Base-by-base conservation (phyloP, 2,329 filamentous ascomycete genomes). In the Botrytis galanthina region DNA sequence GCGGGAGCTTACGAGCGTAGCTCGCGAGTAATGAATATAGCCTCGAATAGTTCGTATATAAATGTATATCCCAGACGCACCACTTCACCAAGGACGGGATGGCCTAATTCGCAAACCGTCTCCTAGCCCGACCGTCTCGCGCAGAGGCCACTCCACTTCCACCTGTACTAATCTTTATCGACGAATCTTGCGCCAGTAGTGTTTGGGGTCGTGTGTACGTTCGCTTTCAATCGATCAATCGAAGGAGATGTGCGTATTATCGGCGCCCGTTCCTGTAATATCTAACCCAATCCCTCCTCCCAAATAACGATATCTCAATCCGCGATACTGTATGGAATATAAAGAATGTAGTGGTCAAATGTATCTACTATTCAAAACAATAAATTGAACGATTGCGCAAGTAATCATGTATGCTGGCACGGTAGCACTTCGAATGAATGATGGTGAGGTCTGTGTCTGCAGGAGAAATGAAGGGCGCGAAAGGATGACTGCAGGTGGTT, bases 91-190 rank as follows among this genome's bases (percentile, higher is more conserved):
- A 69, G 66, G 48, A 59, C n/a, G 66, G 66, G 48, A 59, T n/a
- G 66, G 44, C 37, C 48, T 59, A 29, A 51, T 42, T 68, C 48
- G 29, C 18, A 51, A 54, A 57, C n/a, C 66, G 32, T 35, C 48
- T 32, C 51, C 48, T 22, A 44, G 66, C 39, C 48, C 35, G 66
- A 22, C 35, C 48, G 48, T 57, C 29, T 69, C 44, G 48, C 66
- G 48, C 66, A 57, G 37, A 69, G 46, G 37, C 66, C 66, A 42
- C 66, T 69, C 66, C 66, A n/a, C 66, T 57, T 32, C 66, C 46
- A 32, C 48, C 16, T 57, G 46, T 54, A 16, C 35, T 54, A 57
- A 69, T 18, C 48, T 69, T 32, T 32, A 57, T 69, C 51, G 48
- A 69, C 39, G 44, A 32, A 69, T 57, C 48, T 29, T 20, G 48